Percentiles rank a stretch among this genome's conserved stretches.
These are phyloP conservation scores for Ottelia alismoides DNA, from an alignment of 106 monocot species.

Conservation along the genomic window DNA sequence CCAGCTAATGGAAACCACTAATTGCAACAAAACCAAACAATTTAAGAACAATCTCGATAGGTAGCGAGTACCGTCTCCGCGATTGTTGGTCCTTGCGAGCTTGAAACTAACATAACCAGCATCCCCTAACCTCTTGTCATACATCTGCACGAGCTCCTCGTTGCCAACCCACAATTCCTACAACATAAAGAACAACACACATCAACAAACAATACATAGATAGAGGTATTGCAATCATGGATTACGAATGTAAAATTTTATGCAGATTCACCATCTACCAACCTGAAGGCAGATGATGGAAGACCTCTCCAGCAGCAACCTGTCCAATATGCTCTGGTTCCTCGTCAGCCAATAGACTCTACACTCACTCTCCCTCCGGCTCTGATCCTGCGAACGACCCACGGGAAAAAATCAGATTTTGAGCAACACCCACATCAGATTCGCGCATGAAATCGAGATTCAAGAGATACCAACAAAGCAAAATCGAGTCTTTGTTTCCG, in stretches of 20 bases:
- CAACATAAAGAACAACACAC: background rate
- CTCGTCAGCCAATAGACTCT: slow-evolving; percentile 64
- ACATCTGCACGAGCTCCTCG: slow-evolving; percentile 6
- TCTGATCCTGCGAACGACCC: slow-evolving; percentile 29
- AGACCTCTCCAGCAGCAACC: slow-evolving; percentile 47
- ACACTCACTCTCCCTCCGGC: slow-evolving; percentile 64
- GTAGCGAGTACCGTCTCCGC: slow-evolving; percentile 15
- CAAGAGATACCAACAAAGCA: background rate
- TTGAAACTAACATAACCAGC: slow-evolving; percentile 10
- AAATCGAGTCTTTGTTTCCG: slow-evolving; percentile 18
- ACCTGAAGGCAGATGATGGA: slow-evolving; percentile 91
- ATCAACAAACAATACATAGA: too few relatives aligned
- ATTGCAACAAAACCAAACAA: too few relatives aligned
- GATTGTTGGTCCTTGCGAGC: slow-evolving; percentile 9
- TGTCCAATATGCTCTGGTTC: slow-evolving; percentile 66
- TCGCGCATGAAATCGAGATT: too few relatives aligned
- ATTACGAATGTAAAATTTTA: too few relatives aligned
- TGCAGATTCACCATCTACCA: too few relatives aligned
- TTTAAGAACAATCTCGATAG: too few relatives aligned
- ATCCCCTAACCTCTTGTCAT: too few relatives aligned
- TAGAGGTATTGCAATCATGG: too few relatives aligned
- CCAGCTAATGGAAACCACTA: too few relatives aligned
- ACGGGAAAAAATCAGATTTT: background rate
- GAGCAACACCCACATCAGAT: background rate
- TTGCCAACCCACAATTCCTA: slow-evolving; percentile 11